phyloP scores from a whole-genome alignment of 2,329 filamentous ascomycete species.

The Fusarium papillatum region DNA sequence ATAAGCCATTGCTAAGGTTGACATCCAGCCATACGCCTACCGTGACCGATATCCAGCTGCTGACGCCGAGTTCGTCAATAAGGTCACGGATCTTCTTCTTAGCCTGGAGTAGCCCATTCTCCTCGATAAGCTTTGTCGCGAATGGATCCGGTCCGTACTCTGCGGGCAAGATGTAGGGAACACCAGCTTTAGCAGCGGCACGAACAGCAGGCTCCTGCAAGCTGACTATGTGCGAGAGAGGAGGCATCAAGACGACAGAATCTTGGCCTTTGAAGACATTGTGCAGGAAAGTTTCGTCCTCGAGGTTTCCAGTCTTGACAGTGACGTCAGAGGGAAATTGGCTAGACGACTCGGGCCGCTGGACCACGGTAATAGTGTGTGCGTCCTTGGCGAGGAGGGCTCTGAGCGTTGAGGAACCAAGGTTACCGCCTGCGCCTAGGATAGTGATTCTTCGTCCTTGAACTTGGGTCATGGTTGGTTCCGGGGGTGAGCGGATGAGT shows the following conservation, averaged over 20 bases:
- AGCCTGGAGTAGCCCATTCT: slow-evolving; percentile 19
- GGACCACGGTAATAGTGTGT: slow-evolving; percentile 22
- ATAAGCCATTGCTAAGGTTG: slow-evolving; percentile 17
- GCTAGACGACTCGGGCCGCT: slow-evolving; percentile 18
- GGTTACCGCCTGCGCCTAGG: slow-evolving; percentile 13
- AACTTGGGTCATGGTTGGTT: slow-evolving; percentile 1
- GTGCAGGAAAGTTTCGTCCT: slow-evolving; percentile 15
- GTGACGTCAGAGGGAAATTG: background rate
- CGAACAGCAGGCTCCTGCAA: slow-evolving; percentile 25
- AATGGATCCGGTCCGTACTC: slow-evolving; percentile 30
- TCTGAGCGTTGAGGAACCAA: slow-evolving; percentile 7
- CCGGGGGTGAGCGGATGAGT: background rate
- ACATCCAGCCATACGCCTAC: slow-evolving; percentile 21
- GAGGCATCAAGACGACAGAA: slow-evolving; percentile 18
- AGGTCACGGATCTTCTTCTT: slow-evolving; percentile 23
- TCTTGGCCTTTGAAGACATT: slow-evolving; percentile 17
- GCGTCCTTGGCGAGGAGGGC: slow-evolving; percentile 6
- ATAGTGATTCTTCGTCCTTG: slow-evolving; percentile 22
- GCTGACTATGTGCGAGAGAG: slow-evolving; percentile 19
- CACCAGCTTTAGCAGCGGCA: slow-evolving; percentile 17
- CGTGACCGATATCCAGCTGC: slow-evolving; percentile 25
- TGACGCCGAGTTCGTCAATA: slow-evolving; percentile 21
- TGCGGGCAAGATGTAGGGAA: slow-evolving; percentile 13
- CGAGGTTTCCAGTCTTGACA: slow-evolving; percentile 12
- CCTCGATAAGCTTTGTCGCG: background rate